Base-by-base conservation (phyloP, 1,139 yeast genomes). In the Yamadazyma atlantica region DNA sequence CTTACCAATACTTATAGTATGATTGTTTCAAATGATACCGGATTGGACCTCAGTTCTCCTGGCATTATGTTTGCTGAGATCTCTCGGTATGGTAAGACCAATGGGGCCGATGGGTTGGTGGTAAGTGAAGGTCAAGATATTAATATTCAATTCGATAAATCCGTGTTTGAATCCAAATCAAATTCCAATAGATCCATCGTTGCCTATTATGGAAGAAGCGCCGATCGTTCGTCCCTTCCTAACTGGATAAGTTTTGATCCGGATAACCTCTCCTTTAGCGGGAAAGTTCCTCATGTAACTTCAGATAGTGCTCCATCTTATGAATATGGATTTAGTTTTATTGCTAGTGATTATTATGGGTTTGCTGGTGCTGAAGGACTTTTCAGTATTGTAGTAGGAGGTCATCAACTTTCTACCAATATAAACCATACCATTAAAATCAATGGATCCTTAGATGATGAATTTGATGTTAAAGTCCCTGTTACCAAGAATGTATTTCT, bases 261-360 rank as follows among this genome's bases (percentile, higher is more conserved):
- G 8, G 64, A 69, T 29, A 69, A 66, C 38, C 62, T 86, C 45
- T 73, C 85, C n/a, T 90, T 89, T 57, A 70, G 80, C 29, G 99
- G 99, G 29, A 81, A 82, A 1, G 92, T 96, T 0, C 99, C 99
- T 3, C 67, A 84, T 7, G 87, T 86, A 22, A 83, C 85, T 48
- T 85, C 96, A 2, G 72, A 76, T 10, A 82, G 86, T 50, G 98
- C 98, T 1, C 97, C 97, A 10, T 87, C 95, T 23, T 72, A 79
- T 50, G 67, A 71, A 35, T 92, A 80, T 56, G 75, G 78, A n/a
- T 79, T 94, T 45, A 71, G 80, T 37, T 73, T 90, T 48, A 78
- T 89, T 41, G 97, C 90, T 2, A 69, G 95, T 2, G 96, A 90
- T 53, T 78, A 79, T 52, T 63, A 64, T 21, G 96, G 95, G 1